Percentiles rank a stretch among this genome's conserved stretches.
These are phyloP conservation scores for Colletotrichum somersetense DNA, from an alignment of 2,329 filamentous ascomycete species.

Conservation along the genomic window DNA sequence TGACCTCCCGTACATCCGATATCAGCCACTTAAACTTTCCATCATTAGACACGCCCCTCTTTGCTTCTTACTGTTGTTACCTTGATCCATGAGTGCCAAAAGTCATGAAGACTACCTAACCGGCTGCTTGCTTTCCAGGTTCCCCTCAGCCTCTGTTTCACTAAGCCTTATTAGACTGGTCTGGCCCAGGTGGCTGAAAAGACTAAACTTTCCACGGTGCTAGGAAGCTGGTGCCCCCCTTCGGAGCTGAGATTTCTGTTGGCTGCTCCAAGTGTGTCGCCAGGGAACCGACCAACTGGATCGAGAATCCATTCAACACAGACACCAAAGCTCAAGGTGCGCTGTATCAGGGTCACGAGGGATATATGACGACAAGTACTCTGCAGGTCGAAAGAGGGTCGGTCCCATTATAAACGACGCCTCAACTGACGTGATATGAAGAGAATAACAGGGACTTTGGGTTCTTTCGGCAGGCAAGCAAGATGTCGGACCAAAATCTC, in stretches of 20 bases:
- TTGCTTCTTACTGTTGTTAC: neutral
- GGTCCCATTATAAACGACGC: slow-evolving; percentile 1
- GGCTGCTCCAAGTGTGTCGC: slow-evolving; percentile 7
- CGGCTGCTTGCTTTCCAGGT: slow-evolving; percentile 24
- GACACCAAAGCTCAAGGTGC: neutral
- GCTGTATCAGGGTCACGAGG: neutral
- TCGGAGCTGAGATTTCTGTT: slow-evolving; percentile 18
- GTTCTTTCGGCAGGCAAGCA: slow-evolving; percentile 6
- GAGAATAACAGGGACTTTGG: neutral
- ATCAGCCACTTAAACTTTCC: neutral
- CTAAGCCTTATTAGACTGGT: slow-evolving; percentile 31
- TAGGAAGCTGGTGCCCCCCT: slow-evolving; percentile 28
- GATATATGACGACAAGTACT: slow-evolving; percentile 19
- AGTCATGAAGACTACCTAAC: slow-evolving; percentile 6
- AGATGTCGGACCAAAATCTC: neutral
- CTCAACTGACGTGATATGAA: slow-evolving; percentile 30
- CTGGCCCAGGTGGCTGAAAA: slow-evolving; percentile 22
- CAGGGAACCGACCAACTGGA: neutral
- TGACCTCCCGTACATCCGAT: neutral
- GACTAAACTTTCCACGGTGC: slow-evolving; percentile 22
- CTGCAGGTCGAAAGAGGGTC: slow-evolving; percentile 18
- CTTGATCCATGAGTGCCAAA: slow-evolving; percentile 36
- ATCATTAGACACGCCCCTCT: slow-evolving; percentile 5
- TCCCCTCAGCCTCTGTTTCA: slow-evolving; percentile 26
- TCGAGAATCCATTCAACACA: neutral